Evolutionary conservation across 148 eudicot genomes (phyloP).

Genomic region (Agrostemma githago): DNA sequence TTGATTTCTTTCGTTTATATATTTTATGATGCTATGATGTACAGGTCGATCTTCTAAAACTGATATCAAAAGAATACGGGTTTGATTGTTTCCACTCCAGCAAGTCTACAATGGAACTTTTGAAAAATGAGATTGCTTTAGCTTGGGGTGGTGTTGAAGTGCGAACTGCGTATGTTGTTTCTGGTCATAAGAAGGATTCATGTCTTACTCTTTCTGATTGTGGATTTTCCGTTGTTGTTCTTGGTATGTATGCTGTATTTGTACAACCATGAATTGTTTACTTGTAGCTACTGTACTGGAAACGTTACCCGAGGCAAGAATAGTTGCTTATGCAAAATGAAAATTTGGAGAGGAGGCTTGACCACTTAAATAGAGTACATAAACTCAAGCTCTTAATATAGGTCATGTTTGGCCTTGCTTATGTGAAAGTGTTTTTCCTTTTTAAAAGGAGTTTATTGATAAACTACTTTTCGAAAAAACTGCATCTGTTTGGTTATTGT

Average conservation of each 20-base stretch:
- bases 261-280: not conserved
- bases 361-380: not conserved
- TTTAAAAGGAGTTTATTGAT: no score
- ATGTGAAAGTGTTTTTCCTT: no score
- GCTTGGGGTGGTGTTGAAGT: constrained; percentile 49
- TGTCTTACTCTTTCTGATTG: constrained; percentile 28
- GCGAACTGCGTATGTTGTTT: constrained; percentile 41
- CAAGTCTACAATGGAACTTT: constrained; percentile 30
- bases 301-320: not conserved
- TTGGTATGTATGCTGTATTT: constrained; percentile 44
- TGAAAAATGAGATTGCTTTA: constrained; percentile 31
- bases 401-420: no score
- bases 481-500: no score
- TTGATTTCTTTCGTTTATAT: not conserved
- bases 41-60: constrained; percentile 50
- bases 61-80: constrained; percentile 36
- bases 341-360: not conserved
- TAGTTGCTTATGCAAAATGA: not conserved
- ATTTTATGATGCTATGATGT: constrained; percentile 7
- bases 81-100: constrained; percentile 38
- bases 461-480: no score
- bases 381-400: not conserved
- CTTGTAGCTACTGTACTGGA: not conserved
- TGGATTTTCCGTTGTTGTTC: constrained; percentile 39
- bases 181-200: constrained; percentile 32